Conservation (phyloP, 2,329 filamentous ascomycete genomes). For the Incumbomyces lentus region DNA sequence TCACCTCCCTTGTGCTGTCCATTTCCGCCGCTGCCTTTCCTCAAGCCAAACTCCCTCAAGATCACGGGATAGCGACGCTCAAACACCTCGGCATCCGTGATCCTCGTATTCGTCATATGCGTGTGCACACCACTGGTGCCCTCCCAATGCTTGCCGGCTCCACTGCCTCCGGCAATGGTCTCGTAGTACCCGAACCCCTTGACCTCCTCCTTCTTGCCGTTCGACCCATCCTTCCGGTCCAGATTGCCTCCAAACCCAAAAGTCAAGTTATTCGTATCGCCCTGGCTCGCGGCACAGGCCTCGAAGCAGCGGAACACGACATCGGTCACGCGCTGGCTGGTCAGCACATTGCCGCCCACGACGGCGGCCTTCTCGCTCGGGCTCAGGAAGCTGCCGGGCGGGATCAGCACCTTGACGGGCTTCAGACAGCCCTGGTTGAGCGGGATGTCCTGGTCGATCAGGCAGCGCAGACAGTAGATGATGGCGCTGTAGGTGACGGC, state of each 20-base stretch:
- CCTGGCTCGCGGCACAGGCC: constrained; percentile 68
- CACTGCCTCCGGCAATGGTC: constrained; percentile 71
- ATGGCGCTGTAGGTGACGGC: constrained; percentile 76
- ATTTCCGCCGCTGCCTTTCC: constrained; percentile 53
- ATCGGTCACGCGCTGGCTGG: constrained; percentile 69
- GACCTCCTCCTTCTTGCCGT: constrained; percentile 24
- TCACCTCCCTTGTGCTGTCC: constrained; percentile 63
- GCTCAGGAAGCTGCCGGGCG: constrained; percentile 60
- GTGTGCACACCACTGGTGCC: constrained; percentile 69
- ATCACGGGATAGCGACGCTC: constrained; percentile 71
- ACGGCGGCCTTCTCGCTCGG: constrained; percentile 69
- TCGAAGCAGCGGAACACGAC: constrained; percentile 71
- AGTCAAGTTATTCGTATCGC: constrained; percentile 75
- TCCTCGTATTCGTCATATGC: constrained; percentile 82
- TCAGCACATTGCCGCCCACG: constrained; percentile 74
- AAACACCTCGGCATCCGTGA: constrained; percentile 73
- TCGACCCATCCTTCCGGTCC: constrained; percentile 6
- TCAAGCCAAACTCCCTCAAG: constrained; percentile 59
- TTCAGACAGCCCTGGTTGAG: constrained; percentile 77
- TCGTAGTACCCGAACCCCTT: constrained; percentile 81
- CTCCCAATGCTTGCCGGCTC: constrained; percentile 65
- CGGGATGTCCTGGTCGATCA: constrained; percentile 73
- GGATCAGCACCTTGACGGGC: constrained; percentile 65
- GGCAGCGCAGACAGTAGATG: constrained; percentile 72
- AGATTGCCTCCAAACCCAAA: constrained; percentile 69